phyloP scores from a whole-genome alignment of 176 grass and related monocot species.

The Triticum dicoccoides region DNA sequence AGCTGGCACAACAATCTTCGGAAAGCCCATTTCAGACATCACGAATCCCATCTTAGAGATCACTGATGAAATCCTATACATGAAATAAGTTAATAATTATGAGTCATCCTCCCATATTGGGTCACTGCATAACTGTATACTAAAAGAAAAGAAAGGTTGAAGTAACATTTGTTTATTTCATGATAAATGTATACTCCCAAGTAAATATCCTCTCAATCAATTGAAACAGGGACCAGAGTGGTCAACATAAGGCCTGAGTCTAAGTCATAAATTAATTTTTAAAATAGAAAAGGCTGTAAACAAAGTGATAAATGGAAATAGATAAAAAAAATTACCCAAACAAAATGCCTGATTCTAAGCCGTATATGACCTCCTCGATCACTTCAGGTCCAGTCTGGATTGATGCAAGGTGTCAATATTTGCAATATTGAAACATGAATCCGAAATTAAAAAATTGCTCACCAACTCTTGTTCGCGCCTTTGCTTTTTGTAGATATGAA shows the following conservation, averaged over 20 bases:
- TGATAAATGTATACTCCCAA: not conserved
- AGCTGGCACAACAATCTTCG: constrained; percentile 78
- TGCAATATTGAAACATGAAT: constrained; percentile 14
- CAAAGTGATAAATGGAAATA: not conserved
- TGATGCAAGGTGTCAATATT: constrained; percentile 32
- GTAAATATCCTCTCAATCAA: not conserved
- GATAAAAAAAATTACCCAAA: constrained; percentile 67
- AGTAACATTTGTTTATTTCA: not conserved
- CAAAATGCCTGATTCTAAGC: constrained; percentile 95
- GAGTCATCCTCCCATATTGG: not conserved
- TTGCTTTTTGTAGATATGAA: constrained; percentile 91
- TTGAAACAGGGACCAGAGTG: not conserved
- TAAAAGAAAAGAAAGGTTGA: not conserved
- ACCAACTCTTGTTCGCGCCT: constrained; percentile 89
- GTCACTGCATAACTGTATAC: not conserved
- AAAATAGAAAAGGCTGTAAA: not conserved
- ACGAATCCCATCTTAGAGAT: constrained; percentile 98
- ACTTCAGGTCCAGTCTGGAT: constrained; percentile 83
- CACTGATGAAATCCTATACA: constrained; percentile 85
- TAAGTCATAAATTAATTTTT: not conserved
- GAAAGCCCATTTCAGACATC: constrained; percentile 83
- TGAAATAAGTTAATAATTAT: constrained; percentile 19
- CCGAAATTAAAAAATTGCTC: constrained; percentile 26
- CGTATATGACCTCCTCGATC: constrained; percentile 86
- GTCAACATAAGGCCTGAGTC: not conserved